A percentile compares a stretch with the other conserved stretches of the same genome.
Conservation (phyloP, 805 yeast genomes). For the Candida gorgasii region DNA sequence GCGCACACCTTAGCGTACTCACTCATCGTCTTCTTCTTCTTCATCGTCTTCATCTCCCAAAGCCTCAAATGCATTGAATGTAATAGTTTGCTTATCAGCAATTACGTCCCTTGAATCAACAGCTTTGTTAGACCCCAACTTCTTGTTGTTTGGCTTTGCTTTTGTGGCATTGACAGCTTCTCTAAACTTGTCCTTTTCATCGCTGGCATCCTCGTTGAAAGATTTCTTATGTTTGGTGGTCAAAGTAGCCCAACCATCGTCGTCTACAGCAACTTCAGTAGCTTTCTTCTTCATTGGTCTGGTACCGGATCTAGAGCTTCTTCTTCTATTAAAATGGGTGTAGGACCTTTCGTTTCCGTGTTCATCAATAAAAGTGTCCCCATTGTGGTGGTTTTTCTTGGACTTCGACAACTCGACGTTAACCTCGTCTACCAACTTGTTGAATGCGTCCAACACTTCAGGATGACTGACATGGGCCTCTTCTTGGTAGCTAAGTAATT, state of each 20-base stretch:
- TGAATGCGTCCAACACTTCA: slow-evolving; percentile 64
- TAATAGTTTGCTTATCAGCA: slow-evolving; percentile 63
- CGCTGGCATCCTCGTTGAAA: slow-evolving; percentile 51
- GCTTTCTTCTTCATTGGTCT: slow-evolving; percentile 62
- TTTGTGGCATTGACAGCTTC: slow-evolving; percentile 46
- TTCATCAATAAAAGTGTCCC: slow-evolving; percentile 49
- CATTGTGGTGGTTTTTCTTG: slow-evolving; percentile 29
- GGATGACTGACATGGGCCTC: slow-evolving; percentile 61
- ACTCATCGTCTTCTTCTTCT: slow-evolving; percentile 11
- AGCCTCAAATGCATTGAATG: slow-evolving; percentile 82
- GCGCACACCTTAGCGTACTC: too few species aligned
- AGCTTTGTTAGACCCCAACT: slow-evolving; percentile 72
- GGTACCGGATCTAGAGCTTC: slow-evolving; percentile 52
- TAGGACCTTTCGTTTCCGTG: slow-evolving; percentile 46
- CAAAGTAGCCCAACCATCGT: slow-evolving; percentile 81
- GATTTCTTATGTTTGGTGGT: slow-evolving; percentile 45
- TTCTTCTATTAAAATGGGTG: slow-evolving; percentile 55
- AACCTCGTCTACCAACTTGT: slow-evolving; percentile 65
- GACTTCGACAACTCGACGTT: slow-evolving; percentile 40
- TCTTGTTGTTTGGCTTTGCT: slow-evolving; percentile 71
- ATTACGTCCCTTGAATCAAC: slow-evolving; percentile 71
- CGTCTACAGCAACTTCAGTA: slow-evolving; percentile 57
- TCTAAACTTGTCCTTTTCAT: slow-evolving; percentile 47
- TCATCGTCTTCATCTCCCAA: slow-evolving; percentile 52
- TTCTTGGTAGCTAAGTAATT: slow-evolving; percentile 58